A percentile compares a stretch with the other conserved stretches of the same genome.
phyloP scores from a whole-genome alignment of 306 rosid genomes.

The Cucurbita argyrosperma region DNA sequence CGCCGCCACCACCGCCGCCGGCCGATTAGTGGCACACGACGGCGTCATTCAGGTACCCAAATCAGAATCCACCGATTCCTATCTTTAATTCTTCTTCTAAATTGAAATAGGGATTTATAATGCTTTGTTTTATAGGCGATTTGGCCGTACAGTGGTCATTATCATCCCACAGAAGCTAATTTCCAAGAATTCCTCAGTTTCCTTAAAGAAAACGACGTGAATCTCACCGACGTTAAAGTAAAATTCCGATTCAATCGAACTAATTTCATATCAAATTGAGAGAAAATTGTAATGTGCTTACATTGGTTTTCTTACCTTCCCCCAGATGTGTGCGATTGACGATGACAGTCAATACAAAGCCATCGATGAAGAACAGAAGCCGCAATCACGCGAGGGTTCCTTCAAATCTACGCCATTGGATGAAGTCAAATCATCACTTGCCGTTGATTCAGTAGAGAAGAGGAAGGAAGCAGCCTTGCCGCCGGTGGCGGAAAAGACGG shows the following conservation, averaged over 20 bases:
- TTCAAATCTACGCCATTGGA: slow-evolving; percentile 4
- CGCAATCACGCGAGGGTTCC: slow-evolving; percentile 13
- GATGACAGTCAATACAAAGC: slow-evolving; percentile 37
- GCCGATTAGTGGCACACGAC: slow-evolving; percentile 59
- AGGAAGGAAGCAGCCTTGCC: slow-evolving; percentile 6
- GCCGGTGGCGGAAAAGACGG: slow-evolving; percentile 12
- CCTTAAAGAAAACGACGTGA: slow-evolving; percentile 62
- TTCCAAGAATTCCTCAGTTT: slow-evolving; percentile 65
- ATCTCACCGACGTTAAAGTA: slow-evolving; percentile 81
- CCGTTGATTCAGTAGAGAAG: slow-evolving; percentile 8
- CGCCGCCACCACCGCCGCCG: slow-evolving; percentile 88
- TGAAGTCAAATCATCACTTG: background rate
- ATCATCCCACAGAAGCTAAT: slow-evolving; percentile 86
- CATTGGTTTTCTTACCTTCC: background rate
- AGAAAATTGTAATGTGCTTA: background rate
- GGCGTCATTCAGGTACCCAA: slow-evolving; percentile 53
- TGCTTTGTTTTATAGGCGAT: slow-evolving; percentile 35
- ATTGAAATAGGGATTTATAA: background rate
- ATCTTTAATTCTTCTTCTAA: background rate
- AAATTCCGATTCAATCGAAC: background rate
- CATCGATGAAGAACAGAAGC: slow-evolving; percentile 11
- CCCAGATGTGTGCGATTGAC: slow-evolving; percentile 63
- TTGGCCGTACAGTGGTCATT: slow-evolving; percentile 97
- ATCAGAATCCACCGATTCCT: background rate
- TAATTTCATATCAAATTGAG: no score